Conservation (phyloP, 306 rosid genomes). For the Glycine tomentella region DNA sequence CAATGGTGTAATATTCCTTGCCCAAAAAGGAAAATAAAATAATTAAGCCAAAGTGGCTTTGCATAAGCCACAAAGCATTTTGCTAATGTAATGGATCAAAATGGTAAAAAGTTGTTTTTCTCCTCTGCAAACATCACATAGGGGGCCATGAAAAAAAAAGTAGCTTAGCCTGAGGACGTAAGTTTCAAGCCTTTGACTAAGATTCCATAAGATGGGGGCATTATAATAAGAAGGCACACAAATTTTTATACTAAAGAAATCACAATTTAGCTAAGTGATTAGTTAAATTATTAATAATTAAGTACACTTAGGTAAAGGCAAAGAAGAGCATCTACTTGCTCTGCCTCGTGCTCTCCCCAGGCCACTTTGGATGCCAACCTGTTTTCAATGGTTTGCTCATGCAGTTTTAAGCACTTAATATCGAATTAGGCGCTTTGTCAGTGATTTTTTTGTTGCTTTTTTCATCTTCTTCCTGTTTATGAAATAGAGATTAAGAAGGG, state of each 20-base stretch:
- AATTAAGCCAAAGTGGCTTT: slow-evolving; percentile 29
- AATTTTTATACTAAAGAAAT: slow-evolving; percentile 22
- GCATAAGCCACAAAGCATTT: slow-evolving; percentile 18
- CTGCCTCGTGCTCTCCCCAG: slow-evolving; percentile 81
- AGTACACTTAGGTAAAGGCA: slow-evolving; percentile 52
- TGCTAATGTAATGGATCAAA: slow-evolving; percentile 36
- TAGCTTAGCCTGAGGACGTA: slow-evolving; percentile 38
- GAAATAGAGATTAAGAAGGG: not conserved
- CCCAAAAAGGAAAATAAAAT: slow-evolving; percentile 32
- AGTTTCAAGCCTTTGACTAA: slow-evolving; percentile 60
- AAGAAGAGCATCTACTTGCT: slow-evolving; percentile 62
- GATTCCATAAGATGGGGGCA: slow-evolving; percentile 50
- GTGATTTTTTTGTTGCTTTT: slow-evolving; percentile 45
- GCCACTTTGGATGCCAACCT: slow-evolving; percentile 51
- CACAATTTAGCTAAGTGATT: slow-evolving; percentile 45
- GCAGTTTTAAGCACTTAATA: slow-evolving; percentile 53
- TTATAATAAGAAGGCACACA: slow-evolving; percentile 41
- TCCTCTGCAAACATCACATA: slow-evolving; percentile 26
- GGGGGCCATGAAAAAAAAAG: slow-evolving; percentile 33
- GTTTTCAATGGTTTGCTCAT: slow-evolving; percentile 46
- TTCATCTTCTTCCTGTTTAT: not conserved
- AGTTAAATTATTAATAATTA: slow-evolving; percentile 39
- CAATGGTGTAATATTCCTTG: not conserved
- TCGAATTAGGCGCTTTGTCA: slow-evolving; percentile 44
- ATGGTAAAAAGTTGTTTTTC: not conserved